These are phyloP conservation scores for Saccharomycopsis olivae DNA, from an alignment of 805 yeast species.

Conservation along the genomic window DNA sequence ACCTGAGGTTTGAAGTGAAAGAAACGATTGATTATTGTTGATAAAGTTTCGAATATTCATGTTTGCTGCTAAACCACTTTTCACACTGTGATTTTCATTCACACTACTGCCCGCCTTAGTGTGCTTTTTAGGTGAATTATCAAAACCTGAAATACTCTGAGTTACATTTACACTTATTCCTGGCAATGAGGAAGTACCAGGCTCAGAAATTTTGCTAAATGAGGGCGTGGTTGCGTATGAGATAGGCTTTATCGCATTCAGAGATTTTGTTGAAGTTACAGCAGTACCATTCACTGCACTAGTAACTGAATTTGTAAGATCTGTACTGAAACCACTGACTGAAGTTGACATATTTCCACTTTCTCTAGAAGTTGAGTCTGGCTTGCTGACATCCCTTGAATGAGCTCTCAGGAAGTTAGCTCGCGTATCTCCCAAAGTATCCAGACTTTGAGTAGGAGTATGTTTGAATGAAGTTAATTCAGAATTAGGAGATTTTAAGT, in stretches of 20 bases:
- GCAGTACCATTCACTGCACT: too few relatives aligned
- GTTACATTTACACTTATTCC: slow-evolving; percentile 1
- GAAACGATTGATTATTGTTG: slow-evolving; percentile 6
- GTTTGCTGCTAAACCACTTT: not conserved
- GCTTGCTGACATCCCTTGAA: too few relatives aligned
- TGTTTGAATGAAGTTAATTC: too few relatives aligned
- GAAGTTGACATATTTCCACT: too few relatives aligned
- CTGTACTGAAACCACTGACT: too few relatives aligned
- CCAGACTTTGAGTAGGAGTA: too few relatives aligned
- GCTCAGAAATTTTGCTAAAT: too few relatives aligned
- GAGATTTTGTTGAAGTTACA: not conserved
- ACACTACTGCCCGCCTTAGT: not conserved
- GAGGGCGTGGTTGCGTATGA: slow-evolving; percentile 9
- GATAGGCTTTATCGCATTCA: slow-evolving; percentile 4
- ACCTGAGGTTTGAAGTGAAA: slow-evolving; percentile 3
- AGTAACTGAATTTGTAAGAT: too few relatives aligned
- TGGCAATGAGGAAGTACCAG: not conserved
- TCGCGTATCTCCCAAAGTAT: too few relatives aligned
- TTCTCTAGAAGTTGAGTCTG: too few relatives aligned
- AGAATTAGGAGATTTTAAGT: not conserved
- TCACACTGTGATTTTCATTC: not conserved
- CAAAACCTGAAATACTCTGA: not conserved
- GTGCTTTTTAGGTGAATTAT: not conserved
- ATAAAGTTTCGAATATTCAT: slow-evolving; percentile 2
- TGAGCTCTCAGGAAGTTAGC: too few relatives aligned